Percentiles rank a stretch among this genome's conserved stretches.
phyloP scores from a whole-genome alignment of 495 filamentous ascomycete genomes.

The Astrothelium macrocarpum region DNA sequence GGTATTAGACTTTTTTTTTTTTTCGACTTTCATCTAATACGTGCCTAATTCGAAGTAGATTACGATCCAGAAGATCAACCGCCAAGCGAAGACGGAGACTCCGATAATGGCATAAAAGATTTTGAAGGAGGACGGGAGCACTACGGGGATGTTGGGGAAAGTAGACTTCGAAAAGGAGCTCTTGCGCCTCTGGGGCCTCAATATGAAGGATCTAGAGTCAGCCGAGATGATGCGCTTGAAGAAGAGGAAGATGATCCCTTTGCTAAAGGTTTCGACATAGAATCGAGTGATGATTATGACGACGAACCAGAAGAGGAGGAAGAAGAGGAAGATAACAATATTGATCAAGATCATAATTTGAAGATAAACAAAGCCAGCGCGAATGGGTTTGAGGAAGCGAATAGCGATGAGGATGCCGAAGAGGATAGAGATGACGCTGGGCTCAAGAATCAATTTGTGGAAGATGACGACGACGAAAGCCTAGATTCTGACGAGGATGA shows the following conservation, averaged over 20 bases:
- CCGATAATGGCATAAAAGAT: conserved; percentile 35
- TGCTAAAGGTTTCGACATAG: conserved; percentile 28
- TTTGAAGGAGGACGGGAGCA: conserved; percentile 61
- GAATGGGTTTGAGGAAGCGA: background rate
- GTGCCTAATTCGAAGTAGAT: background rate
- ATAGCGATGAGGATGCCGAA: conserved; percentile 21
- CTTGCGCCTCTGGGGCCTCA: conserved; percentile 59
- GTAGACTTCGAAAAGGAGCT: conserved; percentile 69
- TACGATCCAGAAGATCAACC: conserved; percentile 3
- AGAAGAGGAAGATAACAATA: conserved; percentile 33
- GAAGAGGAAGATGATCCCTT: conserved; percentile 36
- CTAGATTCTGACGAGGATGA: conserved; percentile 33
- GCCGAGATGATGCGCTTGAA: conserved; percentile 52
- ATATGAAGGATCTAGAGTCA: conserved; percentile 74
- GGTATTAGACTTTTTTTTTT: conserved; percentile 33
- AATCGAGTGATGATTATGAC: conserved; percentile 33
- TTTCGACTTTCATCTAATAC: background rate
- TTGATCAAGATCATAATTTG: too few relatives aligned
- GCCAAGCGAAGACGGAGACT: conserved; percentile 39
- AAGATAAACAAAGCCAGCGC: too few relatives aligned
- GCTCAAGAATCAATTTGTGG: conserved; percentile 31
- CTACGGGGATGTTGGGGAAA: conserved; percentile 76
- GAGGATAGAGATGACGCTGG: conserved; percentile 37
- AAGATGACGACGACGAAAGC: conserved; percentile 27
- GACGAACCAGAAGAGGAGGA: conserved; percentile 28